These are phyloP conservation scores for Metschnikowia anglica DNA, from an alignment of 805 yeast genomes.

Conservation along the genomic window DNA sequence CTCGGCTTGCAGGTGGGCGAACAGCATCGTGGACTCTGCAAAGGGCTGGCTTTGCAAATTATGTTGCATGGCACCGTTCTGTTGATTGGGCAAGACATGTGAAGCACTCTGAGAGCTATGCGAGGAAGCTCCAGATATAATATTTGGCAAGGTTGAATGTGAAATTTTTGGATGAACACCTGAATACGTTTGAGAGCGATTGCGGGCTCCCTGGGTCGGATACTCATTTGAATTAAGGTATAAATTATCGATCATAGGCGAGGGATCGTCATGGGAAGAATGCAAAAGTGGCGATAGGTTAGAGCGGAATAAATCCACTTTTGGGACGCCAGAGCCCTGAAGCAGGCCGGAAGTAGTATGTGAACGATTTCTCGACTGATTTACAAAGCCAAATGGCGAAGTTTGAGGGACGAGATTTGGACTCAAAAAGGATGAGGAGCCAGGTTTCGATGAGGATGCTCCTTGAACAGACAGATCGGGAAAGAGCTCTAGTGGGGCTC, in stretches of 20 bases:
- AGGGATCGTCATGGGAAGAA: slow-evolving; percentile 28
- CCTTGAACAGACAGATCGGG: slow-evolving; percentile 9
- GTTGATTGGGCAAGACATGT: slow-evolving; percentile 1
- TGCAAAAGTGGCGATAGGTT: slow-evolving; percentile 27
- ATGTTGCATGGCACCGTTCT: not conserved
- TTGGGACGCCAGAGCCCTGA: slow-evolving; percentile 20
- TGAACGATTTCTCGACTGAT: slow-evolving; percentile 40
- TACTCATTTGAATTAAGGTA: slow-evolving; percentile 24
- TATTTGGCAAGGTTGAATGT: slow-evolving; percentile 4
- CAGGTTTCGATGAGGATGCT: slow-evolving; percentile 9
- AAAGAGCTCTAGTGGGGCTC: slow-evolving; percentile 14
- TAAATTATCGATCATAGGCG: slow-evolving; percentile 32
- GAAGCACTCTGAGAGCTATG: slow-evolving; percentile 5
- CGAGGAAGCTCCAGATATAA: not conserved
- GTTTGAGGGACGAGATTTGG: slow-evolving; percentile 24
- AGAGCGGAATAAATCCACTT: slow-evolving; percentile 20
- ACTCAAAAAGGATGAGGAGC: slow-evolving; percentile 20
- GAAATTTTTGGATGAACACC: slow-evolving; percentile 25
- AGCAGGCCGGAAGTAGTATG: slow-evolving; percentile 49
- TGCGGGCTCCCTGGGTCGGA: slow-evolving; percentile 22
- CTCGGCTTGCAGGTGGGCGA: slow-evolving; percentile 4
- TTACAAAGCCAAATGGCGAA: slow-evolving; percentile 10
- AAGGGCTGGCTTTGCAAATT: not conserved
- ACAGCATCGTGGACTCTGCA: slow-evolving; percentile 4
- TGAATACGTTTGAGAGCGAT: slow-evolving; percentile 43